Conservation (phyloP, 805 yeast genomes). For the Candida nemodendra region DNA sequence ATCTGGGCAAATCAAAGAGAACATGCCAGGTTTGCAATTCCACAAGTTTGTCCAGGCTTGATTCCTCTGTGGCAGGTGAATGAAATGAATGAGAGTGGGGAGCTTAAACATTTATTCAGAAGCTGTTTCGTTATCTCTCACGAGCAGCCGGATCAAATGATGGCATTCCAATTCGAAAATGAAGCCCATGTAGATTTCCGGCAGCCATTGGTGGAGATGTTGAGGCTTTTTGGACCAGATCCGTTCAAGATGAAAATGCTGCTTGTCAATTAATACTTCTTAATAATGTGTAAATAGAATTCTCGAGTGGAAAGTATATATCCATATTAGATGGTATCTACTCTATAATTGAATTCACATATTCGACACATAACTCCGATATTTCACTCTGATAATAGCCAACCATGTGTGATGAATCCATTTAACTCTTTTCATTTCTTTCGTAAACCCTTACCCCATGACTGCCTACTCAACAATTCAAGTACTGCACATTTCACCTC, state of each 20-base stretch:
- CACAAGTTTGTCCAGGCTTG: conserved; percentile 50
- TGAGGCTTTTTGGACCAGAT: conserved; percentile 44
- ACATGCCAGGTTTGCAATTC: conserved; percentile 25
- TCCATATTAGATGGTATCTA: too few relatives aligned
- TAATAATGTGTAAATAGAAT: conserved; percentile 1
- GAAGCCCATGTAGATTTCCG: conserved; percentile 17
- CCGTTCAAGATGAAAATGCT: conserved; percentile 31
- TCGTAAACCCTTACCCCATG: too few relatives aligned
- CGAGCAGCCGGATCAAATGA: background rate
- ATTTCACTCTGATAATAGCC: too few relatives aligned
- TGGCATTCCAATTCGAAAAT: conserved; percentile 5
- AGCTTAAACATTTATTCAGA: conserved; percentile 11
- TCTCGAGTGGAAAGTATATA: too few relatives aligned
- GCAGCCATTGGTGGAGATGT: conserved; percentile 37
- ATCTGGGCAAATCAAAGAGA: conserved; percentile 10
- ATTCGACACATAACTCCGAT: too few relatives aligned
- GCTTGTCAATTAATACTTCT: conserved; percentile 9
- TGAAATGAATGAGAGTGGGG: conserved; percentile 34
- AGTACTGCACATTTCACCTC: too few relatives aligned
- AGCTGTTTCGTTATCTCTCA: conserved; percentile 6
- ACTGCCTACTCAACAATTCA: too few relatives aligned
- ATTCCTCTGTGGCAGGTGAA: conserved; percentile 46
- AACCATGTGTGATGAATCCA: too few relatives aligned
- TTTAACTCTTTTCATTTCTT: too few relatives aligned
- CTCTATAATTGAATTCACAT: too few relatives aligned